Evolutionary conservation across 345 rosid species (phyloP).

Genomic region (Chamaenerion angustifolium): DNA sequence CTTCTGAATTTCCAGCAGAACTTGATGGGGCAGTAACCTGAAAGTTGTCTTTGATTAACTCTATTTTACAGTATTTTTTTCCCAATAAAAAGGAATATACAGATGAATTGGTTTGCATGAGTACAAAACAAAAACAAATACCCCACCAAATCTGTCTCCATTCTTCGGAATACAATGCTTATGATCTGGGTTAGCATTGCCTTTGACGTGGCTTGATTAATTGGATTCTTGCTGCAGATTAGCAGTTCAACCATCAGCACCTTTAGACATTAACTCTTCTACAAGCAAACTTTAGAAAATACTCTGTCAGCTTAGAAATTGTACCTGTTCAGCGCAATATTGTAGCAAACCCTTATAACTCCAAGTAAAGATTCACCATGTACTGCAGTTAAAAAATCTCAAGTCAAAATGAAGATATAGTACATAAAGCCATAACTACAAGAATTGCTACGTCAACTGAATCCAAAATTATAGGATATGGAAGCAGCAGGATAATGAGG

Average conservation of each 20-base stretch:
- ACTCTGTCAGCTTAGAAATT: no score
- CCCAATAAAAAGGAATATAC: conserved; percentile 6
- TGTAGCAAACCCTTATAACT: conserved; percentile 92
- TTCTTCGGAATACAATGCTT: conserved; percentile 83
- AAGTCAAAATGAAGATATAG: background rate
- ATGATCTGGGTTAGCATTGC: conserved; percentile 99
- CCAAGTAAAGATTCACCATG: conserved; percentile 96
- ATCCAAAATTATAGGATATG: no score
- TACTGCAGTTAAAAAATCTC: conserved; percentile 31
- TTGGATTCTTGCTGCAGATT: conserved; percentile 82
- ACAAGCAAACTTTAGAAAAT: no score
- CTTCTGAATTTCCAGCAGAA: conserved; percentile 32
- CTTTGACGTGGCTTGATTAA: conserved; percentile 95
- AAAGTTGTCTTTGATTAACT: conserved; percentile 3
- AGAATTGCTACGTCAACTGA: no score
- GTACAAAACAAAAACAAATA: conserved; percentile 5
- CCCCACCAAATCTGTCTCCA: conserved; percentile 84
- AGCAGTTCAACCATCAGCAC: conserved; percentile 19
- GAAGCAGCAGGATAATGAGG: no score
- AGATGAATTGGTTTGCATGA: background rate
- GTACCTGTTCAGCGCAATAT: conserved; percentile 92
- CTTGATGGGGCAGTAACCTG: conserved; percentile 49
- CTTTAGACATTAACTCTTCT: background rate
- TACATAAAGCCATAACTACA: no score
- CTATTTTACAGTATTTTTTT: background rate